These are phyloP conservation scores for Paecilomyces sp. DNA, from an alignment of 2,329 filamentous ascomycete species.

Conservation along the genomic window DNA sequence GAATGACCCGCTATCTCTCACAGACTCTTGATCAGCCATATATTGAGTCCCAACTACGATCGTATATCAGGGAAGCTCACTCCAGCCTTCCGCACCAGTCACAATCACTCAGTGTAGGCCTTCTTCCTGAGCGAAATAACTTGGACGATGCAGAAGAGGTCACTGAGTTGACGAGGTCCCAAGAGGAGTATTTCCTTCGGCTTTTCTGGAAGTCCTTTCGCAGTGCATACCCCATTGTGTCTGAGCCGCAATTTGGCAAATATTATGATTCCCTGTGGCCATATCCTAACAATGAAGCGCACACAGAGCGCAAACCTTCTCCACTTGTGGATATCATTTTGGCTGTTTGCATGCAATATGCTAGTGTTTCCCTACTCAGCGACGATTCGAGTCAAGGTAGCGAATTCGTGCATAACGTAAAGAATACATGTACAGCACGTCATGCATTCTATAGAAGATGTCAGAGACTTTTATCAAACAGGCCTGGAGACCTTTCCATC, in stretches of 20 bases:
- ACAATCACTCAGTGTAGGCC: neutral
- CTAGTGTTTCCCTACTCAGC: conserved; percentile 18
- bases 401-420: conserved; percentile 8
- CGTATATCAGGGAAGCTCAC: conserved; percentile 4
- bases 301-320: conserved; percentile 31
- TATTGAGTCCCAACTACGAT: conserved; percentile 13
- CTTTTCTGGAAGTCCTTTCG: conserved; percentile 45
- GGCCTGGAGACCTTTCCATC: conserved; percentile 40
- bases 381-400: conserved; percentile 1
- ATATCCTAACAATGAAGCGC: conserved; percentile 4
- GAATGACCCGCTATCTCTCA: conserved; percentile 23
- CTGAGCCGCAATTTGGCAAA: conserved; percentile 36
- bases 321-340: conserved; percentile 46
- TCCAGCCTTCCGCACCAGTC: conserved; percentile 3
- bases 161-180: conserved; percentile 28
- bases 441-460: conserved; percentile 38
- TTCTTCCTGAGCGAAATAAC: conserved; percentile 5
- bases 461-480: conserved; percentile 32
- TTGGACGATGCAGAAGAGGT: conserved; percentile 3
- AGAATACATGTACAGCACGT: conserved; percentile 32
- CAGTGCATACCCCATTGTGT: conserved; percentile 33
- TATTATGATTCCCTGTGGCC: conserved; percentile 38
- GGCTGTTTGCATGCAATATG: conserved; percentile 46
- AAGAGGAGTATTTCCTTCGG: conserved; percentile 43
- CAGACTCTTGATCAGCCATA: conserved; percentile 18